phyloP scores from a whole-genome alignment of 305 asterid genomes.

The Solanum hybrid region DNA sequence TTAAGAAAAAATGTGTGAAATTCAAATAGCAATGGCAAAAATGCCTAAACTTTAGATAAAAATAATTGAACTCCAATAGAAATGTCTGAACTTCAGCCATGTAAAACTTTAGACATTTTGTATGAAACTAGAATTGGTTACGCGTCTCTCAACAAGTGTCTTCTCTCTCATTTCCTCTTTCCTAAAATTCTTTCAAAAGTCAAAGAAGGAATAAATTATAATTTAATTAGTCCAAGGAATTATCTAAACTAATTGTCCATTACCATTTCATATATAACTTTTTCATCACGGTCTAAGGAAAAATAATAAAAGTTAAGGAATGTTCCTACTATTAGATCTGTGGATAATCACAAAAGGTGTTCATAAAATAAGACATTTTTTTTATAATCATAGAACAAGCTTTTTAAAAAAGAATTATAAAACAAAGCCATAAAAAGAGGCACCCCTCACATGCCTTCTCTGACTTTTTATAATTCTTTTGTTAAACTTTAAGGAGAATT shows the following conservation, averaged over 20 bases:
- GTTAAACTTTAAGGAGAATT: background rate
- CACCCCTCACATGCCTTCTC: background rate
- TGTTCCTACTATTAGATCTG: background rate
- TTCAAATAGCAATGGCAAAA: background rate
- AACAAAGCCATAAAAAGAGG: background rate
- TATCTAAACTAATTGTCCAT: background rate
- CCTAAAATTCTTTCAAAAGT: background rate
- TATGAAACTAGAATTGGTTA: too few species aligned
- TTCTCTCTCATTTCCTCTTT: background rate
- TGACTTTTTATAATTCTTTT: background rate
- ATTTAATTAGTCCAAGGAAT: background rate
- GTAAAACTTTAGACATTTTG: too few species aligned
- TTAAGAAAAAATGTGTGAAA: background rate
- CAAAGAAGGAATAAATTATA: background rate
- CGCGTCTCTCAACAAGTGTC: background rate
- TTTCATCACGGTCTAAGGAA: background rate
- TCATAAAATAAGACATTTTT: background rate
- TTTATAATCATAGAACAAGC: background rate
- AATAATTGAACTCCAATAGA: background rate
- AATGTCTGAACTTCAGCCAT: too few species aligned
- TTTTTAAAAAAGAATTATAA: background rate
- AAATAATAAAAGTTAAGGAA: background rate
- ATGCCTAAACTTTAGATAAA: too few species aligned
- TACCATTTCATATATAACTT: background rate
- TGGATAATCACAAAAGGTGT: background rate